Base-by-base conservation (phyloP, 2,329 filamentous ascomycete species). In the Pseudocercospora eumusae region DNA sequence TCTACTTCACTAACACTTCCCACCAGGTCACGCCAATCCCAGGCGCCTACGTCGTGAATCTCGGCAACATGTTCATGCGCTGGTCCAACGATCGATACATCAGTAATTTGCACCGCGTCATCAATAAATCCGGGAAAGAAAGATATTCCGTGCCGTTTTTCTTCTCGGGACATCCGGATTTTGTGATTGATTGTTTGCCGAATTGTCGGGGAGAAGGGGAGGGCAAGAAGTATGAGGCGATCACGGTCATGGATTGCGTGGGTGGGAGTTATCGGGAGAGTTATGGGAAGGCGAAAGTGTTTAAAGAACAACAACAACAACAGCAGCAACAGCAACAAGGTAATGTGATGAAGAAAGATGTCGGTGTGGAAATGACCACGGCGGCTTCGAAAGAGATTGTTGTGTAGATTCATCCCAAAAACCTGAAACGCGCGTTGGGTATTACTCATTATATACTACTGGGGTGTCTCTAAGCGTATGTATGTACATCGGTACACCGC, bases 371-470 rank as follows among this genome's bases (percentile, higher is more conserved):
- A 15, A 40, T 40, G 36, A 40, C 13, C 2, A 9, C 28, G 4
- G 11, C n/a, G 28, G 11, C 3, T 33, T 13, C 31, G 5, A 40
- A 40, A 2, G 36, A 40, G 15, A 40, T 40, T 40, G 36, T 18
- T 40, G 36, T 40, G 36, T 40, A 40, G 36, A 33, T 13, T 45
- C 7, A 8, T 28, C 1, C 23, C 44, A 49, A 25, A 49, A 25
- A 49, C 44, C 44, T 52, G 25, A 28, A 52, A 15, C 49, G 49
- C 49, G 49, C 25, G 21, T 52, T 40, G 52, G 27, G 52, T 59
- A 62, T 62, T 62, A 62, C 50, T 62, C 56, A 62, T 62, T 59
- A 59, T 59, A 57, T 61, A 59, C 27, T 45, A 33, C 47, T 49
- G 47, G 52, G 45, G 42, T 50, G 21, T 49, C 50, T 49, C 60